Conservation (phyloP, 768 basidiomycete genomes). For the Boletus subparvulus region DNA sequence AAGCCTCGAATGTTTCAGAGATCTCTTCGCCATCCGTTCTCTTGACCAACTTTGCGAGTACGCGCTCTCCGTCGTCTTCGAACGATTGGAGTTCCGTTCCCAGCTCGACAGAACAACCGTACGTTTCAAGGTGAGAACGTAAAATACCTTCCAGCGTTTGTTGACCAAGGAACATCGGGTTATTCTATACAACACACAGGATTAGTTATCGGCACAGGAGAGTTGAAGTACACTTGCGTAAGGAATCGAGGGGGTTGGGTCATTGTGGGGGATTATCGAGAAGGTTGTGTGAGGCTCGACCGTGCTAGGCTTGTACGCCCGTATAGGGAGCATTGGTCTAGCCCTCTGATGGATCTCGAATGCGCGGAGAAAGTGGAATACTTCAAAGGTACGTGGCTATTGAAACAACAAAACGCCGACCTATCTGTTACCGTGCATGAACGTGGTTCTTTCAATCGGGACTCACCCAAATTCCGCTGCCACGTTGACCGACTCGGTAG, state of each 20-base stretch:
- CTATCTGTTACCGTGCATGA: not conserved
- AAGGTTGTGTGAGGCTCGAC: slow-evolving; percentile 16
- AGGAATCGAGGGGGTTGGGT: slow-evolving; percentile 28
- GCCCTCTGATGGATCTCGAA: slow-evolving; percentile 38
- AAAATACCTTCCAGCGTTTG: slow-evolving; percentile 29
- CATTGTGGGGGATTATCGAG: not conserved
- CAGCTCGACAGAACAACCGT: slow-evolving; percentile 38
- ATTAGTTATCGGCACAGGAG: not conserved
- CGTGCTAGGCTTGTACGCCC: slow-evolving; percentile 33
- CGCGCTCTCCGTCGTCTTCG: slow-evolving; percentile 35
- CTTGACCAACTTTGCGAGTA: slow-evolving; percentile 38
- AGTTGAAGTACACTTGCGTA: slow-evolving; percentile 18
- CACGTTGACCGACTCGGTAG: slow-evolving; percentile 39
- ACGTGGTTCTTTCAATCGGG: not conserved
- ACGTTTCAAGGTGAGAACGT: slow-evolving; percentile 18
- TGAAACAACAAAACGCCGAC: not conserved
- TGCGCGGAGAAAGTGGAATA: slow-evolving; percentile 41
- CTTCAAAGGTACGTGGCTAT: slow-evolving; percentile 41
- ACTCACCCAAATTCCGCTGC: slow-evolving; percentile 40
- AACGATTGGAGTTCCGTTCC: slow-evolving; percentile 47
- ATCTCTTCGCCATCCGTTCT: slow-evolving; percentile 21
- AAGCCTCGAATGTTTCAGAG: slow-evolving; percentile 27
- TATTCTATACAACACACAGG: slow-evolving; percentile 2
- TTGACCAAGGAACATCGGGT: slow-evolving; percentile 23
- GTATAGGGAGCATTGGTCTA: slow-evolving; percentile 27